phyloP scores from a whole-genome alignment of 2,329 filamentous ascomycete genomes.

The Cytospora piceae region DNA sequence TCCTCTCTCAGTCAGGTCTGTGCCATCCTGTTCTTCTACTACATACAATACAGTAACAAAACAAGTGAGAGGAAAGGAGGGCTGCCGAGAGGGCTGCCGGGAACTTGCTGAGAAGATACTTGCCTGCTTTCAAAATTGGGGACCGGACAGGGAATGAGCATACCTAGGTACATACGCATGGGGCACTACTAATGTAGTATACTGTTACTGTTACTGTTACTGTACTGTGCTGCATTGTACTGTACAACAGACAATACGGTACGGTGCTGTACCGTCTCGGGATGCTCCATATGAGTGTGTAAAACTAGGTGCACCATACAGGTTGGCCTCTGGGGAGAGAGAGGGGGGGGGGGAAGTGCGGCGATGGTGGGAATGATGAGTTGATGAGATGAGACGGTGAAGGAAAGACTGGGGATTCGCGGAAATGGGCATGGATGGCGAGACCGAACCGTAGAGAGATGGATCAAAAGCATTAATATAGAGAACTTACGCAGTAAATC shows the following conservation, averaged over 20 bases:
- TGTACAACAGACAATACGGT: not conserved
- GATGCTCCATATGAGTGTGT: not conserved
- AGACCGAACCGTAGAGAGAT: constrained; percentile 11
- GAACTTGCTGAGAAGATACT: constrained; percentile 8
- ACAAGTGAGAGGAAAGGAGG: constrained; percentile 7
- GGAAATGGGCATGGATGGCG: constrained; percentile 15
- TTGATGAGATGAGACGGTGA: constrained; percentile 14
- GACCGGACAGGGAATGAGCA: constrained; percentile 19
- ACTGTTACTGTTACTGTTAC: not conserved
- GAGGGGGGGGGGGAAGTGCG: not conserved
- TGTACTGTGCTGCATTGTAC: not conserved
- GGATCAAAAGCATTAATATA: not conserved
- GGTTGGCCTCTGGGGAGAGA: not conserved
- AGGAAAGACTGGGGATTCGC: constrained; percentile 11
- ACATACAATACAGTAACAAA: too few relatives aligned
- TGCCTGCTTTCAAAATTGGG: constrained; percentile 18
- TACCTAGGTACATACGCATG: not conserved
- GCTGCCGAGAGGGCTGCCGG: not conserved
- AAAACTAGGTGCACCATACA: constrained; percentile 7
- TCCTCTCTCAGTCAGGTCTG: not conserved
- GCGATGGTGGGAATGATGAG: constrained; percentile 13
- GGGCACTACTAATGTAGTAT: not conserved
- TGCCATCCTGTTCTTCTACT: not conserved
- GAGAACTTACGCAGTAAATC: too few relatives aligned
- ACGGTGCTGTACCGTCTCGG: not conserved